Base-by-base conservation (phyloP, 305 asterid genomes). In the Ajuga reptans region DNA sequence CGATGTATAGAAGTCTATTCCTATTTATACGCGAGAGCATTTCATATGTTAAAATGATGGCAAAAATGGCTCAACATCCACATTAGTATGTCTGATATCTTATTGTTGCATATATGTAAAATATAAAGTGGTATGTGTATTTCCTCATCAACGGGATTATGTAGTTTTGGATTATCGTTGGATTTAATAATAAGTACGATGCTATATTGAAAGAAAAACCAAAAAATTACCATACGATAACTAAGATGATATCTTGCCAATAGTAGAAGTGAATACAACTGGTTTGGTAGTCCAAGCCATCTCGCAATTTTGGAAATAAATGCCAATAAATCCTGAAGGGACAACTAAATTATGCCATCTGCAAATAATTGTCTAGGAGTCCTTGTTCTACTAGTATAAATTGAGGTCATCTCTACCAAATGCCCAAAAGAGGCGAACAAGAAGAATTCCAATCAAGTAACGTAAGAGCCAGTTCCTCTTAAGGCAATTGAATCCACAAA, bases 1-100 rank as follows among this genome's bases (percentile, higher is more conserved):
- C 14, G 50, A 66, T 14, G 42, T 37, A 47, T 7, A 51, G 17
- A 4, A 16, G 66, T 24, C 36, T 17, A 10, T 29, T 27, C 7
- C 31, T 63, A 2, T 69, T 39, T 45, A 31, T 31, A 31, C 17
- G n/a, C n/a, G 52, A 50, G 17, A 14, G 50, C n/a, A 46, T 50
- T 55, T 60, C 51, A 34, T 61, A 33, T 54, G 52, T 47, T 31
- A 56, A 64, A 54, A 64, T 66, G 65, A 64, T 41, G 46, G 60
- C 3, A 36, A 50, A n/a, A 33, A 64, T 64, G 53, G 42, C 59
- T 49, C 47, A 63, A 15, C 24, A 14, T 12, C 41, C 64, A 49
- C 37, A 42, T 62, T 58, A 59, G 60, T 45, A 56, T 57, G 34
- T 6, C 15, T 15, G 11, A 47, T 17, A 61, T 43, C 67, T 65